These are phyloP conservation scores for Colletotrichum sp. DNA, from an alignment of 2,329 filamentous ascomycete genomes.

Conservation along the genomic window DNA sequence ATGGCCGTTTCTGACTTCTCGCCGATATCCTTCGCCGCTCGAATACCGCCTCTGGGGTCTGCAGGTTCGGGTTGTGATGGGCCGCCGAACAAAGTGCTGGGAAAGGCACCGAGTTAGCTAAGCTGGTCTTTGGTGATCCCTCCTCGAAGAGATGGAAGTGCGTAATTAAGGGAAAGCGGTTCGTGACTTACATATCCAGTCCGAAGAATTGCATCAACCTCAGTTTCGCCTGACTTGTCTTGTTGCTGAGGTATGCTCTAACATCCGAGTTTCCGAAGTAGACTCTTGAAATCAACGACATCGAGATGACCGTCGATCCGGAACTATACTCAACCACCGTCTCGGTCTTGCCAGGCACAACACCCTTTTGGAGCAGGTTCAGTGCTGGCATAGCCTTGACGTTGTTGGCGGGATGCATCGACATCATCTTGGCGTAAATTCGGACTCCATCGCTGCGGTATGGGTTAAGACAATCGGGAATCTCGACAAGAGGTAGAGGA, in stretches of 20 bases:
- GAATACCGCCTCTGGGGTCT: constrained; percentile 59
- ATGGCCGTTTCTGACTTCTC: constrained; percentile 44
- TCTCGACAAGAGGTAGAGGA: constrained; percentile 65
- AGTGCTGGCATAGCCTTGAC: constrained; percentile 67
- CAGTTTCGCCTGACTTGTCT: constrained; percentile 58
- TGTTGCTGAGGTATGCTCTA: constrained; percentile 62
- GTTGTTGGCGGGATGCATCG: constrained; percentile 67
- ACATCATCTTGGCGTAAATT: constrained; percentile 72
- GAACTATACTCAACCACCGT: constrained; percentile 66
- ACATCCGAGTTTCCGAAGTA: constrained; percentile 56
- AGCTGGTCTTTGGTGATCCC: background rate
- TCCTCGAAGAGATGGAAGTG: background rate
- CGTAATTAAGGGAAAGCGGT: background rate
- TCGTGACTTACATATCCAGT: constrained; percentile 47
- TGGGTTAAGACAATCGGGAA: constrained; percentile 62
- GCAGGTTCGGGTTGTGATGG: constrained; percentile 61
- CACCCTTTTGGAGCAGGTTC: constrained; percentile 51
- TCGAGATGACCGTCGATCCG: constrained; percentile 66
- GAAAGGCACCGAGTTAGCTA: background rate
- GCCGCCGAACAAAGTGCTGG: constrained; percentile 60
- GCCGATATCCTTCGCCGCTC: constrained; percentile 47
- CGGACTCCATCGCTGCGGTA: constrained; percentile 61
- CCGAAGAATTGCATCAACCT: constrained; percentile 65
- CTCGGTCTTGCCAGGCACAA: constrained; percentile 47
- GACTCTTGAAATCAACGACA: constrained; percentile 59